phyloP scores from a whole-genome alignment of 2,329 filamentous ascomycete species.

The Colletotrichum camelliae region DNA sequence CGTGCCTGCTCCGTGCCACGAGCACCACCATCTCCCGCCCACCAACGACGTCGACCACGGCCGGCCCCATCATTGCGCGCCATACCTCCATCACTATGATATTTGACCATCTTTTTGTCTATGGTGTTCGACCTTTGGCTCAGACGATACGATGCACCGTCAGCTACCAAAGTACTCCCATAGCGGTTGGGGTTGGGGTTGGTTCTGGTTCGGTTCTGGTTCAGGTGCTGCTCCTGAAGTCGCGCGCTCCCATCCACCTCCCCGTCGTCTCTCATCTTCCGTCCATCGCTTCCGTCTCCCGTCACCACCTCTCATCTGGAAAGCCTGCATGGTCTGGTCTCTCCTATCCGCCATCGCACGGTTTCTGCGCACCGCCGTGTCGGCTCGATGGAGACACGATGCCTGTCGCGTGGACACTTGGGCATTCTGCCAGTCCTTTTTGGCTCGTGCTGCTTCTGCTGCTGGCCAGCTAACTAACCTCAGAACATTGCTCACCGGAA shows the following conservation, averaged over 20 bases:
- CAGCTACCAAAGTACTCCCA: not conserved
- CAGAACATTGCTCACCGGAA: not conserved
- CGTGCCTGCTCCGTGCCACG: constrained; percentile 35
- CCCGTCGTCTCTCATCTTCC: not conserved
- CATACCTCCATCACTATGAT: constrained; percentile 20
- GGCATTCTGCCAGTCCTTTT: not conserved
- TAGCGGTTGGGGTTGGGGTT: not conserved
- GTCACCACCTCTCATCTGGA: not conserved
- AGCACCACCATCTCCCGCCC: constrained; percentile 15
- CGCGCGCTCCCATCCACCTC: not conserved
- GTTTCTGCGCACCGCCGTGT: not conserved
- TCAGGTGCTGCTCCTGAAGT: not conserved
- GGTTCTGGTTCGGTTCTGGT: not conserved
- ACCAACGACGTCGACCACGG: constrained; percentile 8
- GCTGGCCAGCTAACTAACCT: not conserved
- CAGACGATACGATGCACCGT: not conserved
- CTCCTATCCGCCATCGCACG: not conserved
- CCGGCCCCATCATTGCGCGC: constrained; percentile 3
- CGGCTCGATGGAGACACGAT: not conserved
- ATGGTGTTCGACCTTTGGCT: not conserved
- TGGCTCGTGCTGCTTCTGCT: not conserved
- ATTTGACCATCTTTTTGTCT: not conserved
- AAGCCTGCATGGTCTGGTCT: not conserved
- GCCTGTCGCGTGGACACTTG: constrained; percentile 7
- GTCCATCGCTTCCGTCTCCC: not conserved